phyloP scores from a whole-genome alignment of 176 grass and related monocot genomes.

The sorghum (Sorghum bicolor) region DNA sequence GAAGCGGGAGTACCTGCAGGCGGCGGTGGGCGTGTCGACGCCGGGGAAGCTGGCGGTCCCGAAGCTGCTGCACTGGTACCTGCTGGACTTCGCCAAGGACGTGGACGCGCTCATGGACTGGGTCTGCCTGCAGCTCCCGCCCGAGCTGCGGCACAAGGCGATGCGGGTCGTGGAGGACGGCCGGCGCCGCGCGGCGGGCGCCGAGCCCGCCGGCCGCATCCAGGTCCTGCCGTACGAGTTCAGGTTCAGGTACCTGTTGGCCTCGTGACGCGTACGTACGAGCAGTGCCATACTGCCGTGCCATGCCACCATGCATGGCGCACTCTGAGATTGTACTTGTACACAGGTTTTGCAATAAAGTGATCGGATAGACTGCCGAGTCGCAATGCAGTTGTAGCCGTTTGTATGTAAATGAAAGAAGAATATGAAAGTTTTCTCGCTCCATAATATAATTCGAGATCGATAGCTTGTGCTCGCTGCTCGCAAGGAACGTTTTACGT shows the following conservation, averaged over 20 bases:
- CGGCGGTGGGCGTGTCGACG: slow-evolving; percentile 58
- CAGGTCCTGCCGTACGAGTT: slow-evolving; percentile 86
- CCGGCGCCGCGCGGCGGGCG: slow-evolving; percentile 18
- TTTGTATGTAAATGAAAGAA: not conserved
- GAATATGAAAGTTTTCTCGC: not conserved
- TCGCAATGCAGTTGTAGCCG: not conserved
- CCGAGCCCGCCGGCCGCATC: slow-evolving; percentile 23
- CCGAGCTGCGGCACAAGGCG: slow-evolving; percentile 42
- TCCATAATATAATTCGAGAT: not conserved
- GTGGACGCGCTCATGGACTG: slow-evolving; percentile 97
- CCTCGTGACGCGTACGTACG: not conserved
- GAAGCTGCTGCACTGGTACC: slow-evolving; percentile 89
- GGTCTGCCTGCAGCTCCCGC: slow-evolving; percentile 88
- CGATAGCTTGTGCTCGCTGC: too few species aligned
- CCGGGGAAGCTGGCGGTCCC: slow-evolving; percentile 69
- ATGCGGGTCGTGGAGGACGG: slow-evolving; percentile 50
- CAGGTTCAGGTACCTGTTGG: slow-evolving; percentile 89
- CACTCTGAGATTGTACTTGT: not conserved
- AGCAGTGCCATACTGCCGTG: too few species aligned
- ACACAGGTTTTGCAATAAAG: slow-evolving; percentile 29
- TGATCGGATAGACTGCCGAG: not conserved
- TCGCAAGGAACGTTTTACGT: not conserved
- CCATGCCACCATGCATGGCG: too few species aligned
- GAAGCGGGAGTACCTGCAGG: slow-evolving; percentile 82
- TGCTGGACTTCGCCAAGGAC: slow-evolving; percentile 89